Evolutionary conservation across 2,329 filamentous ascomycete species (phyloP), one percentile per base, ranked within the genome.

Genomic region (Simplicillium aogashimaense): DNA sequence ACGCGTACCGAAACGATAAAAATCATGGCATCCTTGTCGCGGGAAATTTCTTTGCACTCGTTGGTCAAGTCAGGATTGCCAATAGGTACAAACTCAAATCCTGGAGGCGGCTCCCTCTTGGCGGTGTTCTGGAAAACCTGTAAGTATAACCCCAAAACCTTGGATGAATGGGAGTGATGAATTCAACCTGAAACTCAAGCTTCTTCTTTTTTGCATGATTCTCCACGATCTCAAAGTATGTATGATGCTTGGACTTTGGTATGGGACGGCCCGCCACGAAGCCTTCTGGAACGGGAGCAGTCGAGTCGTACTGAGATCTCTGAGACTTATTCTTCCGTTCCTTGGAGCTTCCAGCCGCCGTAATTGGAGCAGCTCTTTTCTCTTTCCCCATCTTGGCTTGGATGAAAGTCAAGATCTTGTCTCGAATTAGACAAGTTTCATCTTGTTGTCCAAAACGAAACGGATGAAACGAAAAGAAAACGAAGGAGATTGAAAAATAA

Each of bases 141-240:
- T 37, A 39, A 39, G 28, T 29, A 32, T n/a, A 9, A 20, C 13
- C n/a, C 11, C 32, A 37, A 38, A 37, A 29, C 18, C 34, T 14
- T 15, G 25, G 16, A 34, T 17, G 29, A 15, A 25, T 29, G 16
- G 20, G 34, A 15, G 13, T 36, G 35, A 29, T 41, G 14, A 33
- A 47, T 37, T 41, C 42, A 45, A 80, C 78, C 73, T 78, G 50
- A 46, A 72, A 70, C 52, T 81, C 76, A 38, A 82, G 66, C 52
- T 76, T 81, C 60, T 75, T 75, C 56, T 78, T 81, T 54, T 72
- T 76, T 47, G 81, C 72, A 43, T 69, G 69, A 51, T 82, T 82
- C 50, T 81, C 72, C 44, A 79, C 71, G 45, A 79, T 68, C 56
- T 82, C 77, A 50, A 77, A 78, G 52, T 78, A 80, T 12, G 73